Conservation (phyloP, 2,329 filamentous ascomycete species). For the Phoma sp. region DNA sequence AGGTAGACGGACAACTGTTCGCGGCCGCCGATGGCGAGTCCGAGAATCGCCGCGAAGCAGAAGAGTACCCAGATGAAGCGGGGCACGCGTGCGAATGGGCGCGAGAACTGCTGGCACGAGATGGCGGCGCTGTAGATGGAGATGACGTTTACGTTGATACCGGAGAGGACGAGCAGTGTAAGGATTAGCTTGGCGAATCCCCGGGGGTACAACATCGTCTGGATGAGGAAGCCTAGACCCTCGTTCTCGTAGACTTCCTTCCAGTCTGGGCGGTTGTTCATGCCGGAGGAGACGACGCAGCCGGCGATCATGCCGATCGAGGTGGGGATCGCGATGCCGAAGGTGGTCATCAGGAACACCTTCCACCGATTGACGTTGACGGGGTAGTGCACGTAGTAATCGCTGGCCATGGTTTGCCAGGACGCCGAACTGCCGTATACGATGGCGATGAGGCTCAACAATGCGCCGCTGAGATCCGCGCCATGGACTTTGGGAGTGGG, state of each 20-base stretch:
- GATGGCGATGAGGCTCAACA: conserved; percentile 39
- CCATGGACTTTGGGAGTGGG: conserved; percentile 43
- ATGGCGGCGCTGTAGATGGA: conserved; percentile 59
- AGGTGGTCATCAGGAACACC: conserved; percentile 52
- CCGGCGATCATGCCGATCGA: conserved; percentile 55
- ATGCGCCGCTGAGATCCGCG: conserved; percentile 40
- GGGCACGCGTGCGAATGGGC: conserved; percentile 59
- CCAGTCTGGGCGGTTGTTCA: conserved; percentile 46
- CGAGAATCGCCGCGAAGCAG: conserved; percentile 52
- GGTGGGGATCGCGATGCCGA: conserved; percentile 51
- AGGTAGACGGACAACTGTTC: conserved; percentile 52
- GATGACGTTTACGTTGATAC: conserved; percentile 55
- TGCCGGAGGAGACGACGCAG: conserved; percentile 49
- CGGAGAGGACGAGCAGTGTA: conserved; percentile 52
- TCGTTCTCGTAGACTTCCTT: conserved; percentile 50
- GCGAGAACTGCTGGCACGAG: conserved; percentile 55
- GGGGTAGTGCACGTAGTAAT: conserved; percentile 55
- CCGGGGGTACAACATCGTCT: conserved; percentile 53
- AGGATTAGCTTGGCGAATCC: conserved; percentile 58
- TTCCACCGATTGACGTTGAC: conserved; percentile 48
- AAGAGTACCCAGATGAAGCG: conserved; percentile 57
- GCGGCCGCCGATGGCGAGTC: conserved; percentile 53
- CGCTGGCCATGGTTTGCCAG: conserved; percentile 51
- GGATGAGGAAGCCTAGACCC: conserved; percentile 57
- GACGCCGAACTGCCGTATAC: conserved; percentile 49